Conservation (phyloP, 257 asterid species). For the Solanum stenotomum region DNA sequence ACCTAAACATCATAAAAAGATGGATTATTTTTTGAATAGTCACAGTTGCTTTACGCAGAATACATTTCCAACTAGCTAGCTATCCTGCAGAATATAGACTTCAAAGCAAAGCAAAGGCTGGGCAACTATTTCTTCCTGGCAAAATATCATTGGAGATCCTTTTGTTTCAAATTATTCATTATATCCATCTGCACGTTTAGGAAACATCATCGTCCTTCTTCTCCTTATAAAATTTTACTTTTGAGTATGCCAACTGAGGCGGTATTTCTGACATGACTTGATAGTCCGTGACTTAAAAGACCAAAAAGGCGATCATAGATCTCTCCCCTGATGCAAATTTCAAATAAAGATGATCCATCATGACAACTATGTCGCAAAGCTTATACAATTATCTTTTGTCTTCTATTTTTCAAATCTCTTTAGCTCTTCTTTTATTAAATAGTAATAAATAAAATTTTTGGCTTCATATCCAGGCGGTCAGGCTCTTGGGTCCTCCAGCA, state of each 20-base stretch:
- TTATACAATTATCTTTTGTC: neutral
- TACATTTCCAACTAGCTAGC: neutral
- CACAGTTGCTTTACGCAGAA: neutral
- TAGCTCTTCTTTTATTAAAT: neutral
- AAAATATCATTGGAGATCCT: neutral
- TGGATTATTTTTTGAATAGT: neutral
- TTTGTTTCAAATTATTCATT: neutral
- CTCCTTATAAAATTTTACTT: neutral
- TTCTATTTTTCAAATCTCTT: neutral
- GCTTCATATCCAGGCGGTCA: conserved; percentile 48
- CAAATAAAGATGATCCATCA: neutral
- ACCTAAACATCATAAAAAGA: neutral
- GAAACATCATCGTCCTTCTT: neutral
- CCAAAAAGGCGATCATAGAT: neutral
- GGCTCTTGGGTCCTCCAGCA: conserved; percentile 88
- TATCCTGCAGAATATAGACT: neutral
- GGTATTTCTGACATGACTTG: neutral
- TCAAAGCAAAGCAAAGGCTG: neutral
- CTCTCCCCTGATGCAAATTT: neutral
- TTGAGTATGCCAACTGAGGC: neutral
- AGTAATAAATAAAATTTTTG: neutral
- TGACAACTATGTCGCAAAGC: neutral
- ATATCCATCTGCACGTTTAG: neutral
- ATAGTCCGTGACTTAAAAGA: neutral
- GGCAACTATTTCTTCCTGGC: neutral